Evolutionary conservation across 352 stramenopile genomes (phyloP), one percentile per base, ranked within the genome.

Genomic region (Phytopythium delawarense): DNA sequence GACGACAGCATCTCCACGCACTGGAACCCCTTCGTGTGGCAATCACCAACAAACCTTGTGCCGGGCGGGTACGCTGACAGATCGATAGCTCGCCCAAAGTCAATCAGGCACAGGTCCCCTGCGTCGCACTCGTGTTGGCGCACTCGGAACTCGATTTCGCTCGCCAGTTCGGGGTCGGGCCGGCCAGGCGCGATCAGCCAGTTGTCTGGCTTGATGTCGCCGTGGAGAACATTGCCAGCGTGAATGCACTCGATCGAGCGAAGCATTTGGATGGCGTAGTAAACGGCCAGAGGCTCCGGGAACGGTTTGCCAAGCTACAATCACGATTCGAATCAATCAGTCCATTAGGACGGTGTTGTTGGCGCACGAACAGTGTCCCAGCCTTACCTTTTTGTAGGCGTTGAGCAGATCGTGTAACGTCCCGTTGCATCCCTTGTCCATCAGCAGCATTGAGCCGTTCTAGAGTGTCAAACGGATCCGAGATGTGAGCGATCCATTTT

Each of bases 121-220:
- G 80, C 72, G 21, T 74, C 49, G 70, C 66, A 72, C 39, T 65
- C 37, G 56, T 50, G 62, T 23, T 30, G 54, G 48, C 15, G 34
- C 65, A 28, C 30, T 28, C 44, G 45, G 12, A 50, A 18, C 3
- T 32, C 18, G 12, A 7, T 18, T 0, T 57, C 34, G 56, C 54
- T 21, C 30, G 63, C 20, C 11, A 74, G 45, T 35, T 66, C 57
- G 1, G 61, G 64, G 9, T 57, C 35, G 45, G 55, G 54, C 12
- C 59, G 65, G 21, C 79, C 67, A 37, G 71, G 65, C 30, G 72
- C 64, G 34, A 96, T 62, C 13, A 96, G 64, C 87, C 87, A 96
- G 62, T 96, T 96, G 49, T 96, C 86, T 9, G 87, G 87, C 61
- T 96, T 96, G 49, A 96, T 78, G 57, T 96, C 87, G 28, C 87